Percentiles rank a stretch among this genome's conserved stretches.
These are phyloP conservation scores for Amaranthus palmeri DNA, from an alignment of 148 eudicot genomes.

Conservation along the genomic window DNA sequence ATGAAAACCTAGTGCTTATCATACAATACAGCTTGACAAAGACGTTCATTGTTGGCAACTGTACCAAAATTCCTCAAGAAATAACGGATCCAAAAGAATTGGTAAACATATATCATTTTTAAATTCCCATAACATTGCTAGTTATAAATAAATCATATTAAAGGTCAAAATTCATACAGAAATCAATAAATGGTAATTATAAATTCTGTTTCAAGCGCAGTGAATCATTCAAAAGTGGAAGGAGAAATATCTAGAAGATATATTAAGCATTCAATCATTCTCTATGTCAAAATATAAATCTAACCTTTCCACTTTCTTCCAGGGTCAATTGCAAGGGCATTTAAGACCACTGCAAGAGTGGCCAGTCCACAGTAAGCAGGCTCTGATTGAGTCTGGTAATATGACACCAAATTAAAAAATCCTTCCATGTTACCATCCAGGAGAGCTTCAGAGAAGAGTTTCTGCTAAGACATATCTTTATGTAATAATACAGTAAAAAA, in stretches of 20 bases:
- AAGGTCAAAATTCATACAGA: neutral
- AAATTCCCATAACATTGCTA: neutral
- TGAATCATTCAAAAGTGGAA: neutral
- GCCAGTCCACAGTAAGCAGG: conserved; percentile 99
- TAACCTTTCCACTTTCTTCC: conserved; percentile 98
- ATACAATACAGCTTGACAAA: neutral
- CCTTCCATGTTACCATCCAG: conserved; percentile 72
- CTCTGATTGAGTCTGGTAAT: conserved; percentile 95
- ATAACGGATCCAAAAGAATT: neutral
- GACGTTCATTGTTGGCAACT: neutral
- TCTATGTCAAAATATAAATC: neutral
- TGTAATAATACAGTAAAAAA: neutral
- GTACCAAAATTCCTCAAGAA: neutral
- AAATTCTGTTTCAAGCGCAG: neutral
- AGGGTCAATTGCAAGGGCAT: conserved; percentile 94
- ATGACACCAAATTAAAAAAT: conserved; percentile 79
- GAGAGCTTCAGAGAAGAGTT: conserved; percentile 78
- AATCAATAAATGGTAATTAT: neutral
- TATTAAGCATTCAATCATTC: neutral
- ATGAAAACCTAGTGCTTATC: neutral
- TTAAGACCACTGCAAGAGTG: conserved; percentile 88
- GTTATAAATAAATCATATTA: neutral
- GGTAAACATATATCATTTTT: neutral
- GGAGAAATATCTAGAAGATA: neutral
- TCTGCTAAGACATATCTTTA: conserved; percentile 35